phyloP scores from a whole-genome alignment of 805 yeast species.

The Isabelozyma heimii region DNA sequence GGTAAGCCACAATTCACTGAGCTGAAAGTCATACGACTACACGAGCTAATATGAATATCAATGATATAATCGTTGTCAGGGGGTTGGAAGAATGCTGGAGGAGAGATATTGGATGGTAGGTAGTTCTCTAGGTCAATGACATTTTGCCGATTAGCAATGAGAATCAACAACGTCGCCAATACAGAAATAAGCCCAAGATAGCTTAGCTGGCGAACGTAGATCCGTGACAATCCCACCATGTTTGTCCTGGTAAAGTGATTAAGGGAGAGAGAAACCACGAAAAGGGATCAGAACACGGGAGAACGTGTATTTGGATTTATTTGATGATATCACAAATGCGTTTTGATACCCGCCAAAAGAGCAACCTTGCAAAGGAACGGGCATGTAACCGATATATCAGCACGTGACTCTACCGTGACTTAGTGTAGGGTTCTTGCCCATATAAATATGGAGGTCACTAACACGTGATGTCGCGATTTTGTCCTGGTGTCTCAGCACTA shows the following conservation, averaged over 20 bases:
- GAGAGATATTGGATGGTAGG: conserved; percentile 30
- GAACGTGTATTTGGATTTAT: background rate
- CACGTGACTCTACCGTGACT: background rate
- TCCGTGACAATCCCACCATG: conserved; percentile 28
- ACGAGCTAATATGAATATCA: conserved; percentile 39
- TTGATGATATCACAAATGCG: background rate
- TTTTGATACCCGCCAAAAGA: too few relatives aligned
- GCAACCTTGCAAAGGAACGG: too few relatives aligned
- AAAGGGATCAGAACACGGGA: too few relatives aligned
- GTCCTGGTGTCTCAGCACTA: too few relatives aligned
- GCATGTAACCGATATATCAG: too few relatives aligned
- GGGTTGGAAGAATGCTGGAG: conserved; percentile 39
- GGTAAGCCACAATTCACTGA: conserved; percentile 26
- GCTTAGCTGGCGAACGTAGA: conserved; percentile 25
- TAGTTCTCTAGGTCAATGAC: conserved; percentile 21
- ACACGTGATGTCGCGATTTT: background rate
- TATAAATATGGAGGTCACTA: background rate
- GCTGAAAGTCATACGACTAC: conserved; percentile 18
- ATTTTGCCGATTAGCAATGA: conserved; percentile 40
- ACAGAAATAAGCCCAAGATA: conserved; percentile 16
- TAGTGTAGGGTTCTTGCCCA: background rate
- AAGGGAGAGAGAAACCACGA: too few relatives aligned
- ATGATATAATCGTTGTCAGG: conserved; percentile 34
- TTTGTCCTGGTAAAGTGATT: background rate
- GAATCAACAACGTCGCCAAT: conserved; percentile 19